phyloP scores from a whole-genome alignment of 495 filamentous ascomycete genomes.

The Aspergillus haitiensis region DNA sequence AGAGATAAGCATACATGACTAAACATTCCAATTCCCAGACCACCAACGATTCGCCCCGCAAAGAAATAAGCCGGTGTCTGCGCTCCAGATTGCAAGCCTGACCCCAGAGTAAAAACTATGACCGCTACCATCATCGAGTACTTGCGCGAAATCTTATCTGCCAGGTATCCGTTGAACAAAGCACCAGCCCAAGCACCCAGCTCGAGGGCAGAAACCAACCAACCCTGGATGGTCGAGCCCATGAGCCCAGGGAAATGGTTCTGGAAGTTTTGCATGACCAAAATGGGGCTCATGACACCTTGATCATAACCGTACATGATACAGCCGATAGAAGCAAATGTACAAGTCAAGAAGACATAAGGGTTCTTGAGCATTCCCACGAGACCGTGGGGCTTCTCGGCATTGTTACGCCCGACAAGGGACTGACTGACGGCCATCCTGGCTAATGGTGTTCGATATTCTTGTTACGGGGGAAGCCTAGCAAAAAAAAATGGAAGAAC shows the following conservation, averaged over 20 bases:
- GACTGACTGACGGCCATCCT: conserved; percentile 12
- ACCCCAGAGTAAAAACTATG: conserved; percentile 69
- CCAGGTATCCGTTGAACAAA: conserved; percentile 71
- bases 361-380: conserved; percentile 15
- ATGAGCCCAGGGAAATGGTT: conserved; percentile 49
- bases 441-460: too few relatives aligned
- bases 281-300: conserved; percentile 70
- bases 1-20: conserved; percentile 30
- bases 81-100: conserved; percentile 43
- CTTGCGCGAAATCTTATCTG: conserved; percentile 73
- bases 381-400: conserved; percentile 15
- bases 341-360: conserved; percentile 10
- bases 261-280: conserved; percentile 35
- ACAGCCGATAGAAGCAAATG: conserved; percentile 9
- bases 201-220: conserved; percentile 76
- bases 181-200: conserved; percentile 80
- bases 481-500: too few relatives aligned
- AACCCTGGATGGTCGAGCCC: conserved; percentile 68
- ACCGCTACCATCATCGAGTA: conserved; percentile 72
- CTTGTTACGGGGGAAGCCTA: too few relatives aligned
- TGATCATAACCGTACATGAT: conserved; percentile 62
- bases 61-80: conserved; percentile 42
- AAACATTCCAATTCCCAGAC: conserved; percentile 67
- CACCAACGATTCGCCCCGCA: conserved; percentile 50
- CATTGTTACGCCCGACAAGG: conserved; percentile 12